phyloP scores from a whole-genome alignment of 2,329 filamentous ascomycete species.

The Pseudogymnoascus sp. region DNA sequence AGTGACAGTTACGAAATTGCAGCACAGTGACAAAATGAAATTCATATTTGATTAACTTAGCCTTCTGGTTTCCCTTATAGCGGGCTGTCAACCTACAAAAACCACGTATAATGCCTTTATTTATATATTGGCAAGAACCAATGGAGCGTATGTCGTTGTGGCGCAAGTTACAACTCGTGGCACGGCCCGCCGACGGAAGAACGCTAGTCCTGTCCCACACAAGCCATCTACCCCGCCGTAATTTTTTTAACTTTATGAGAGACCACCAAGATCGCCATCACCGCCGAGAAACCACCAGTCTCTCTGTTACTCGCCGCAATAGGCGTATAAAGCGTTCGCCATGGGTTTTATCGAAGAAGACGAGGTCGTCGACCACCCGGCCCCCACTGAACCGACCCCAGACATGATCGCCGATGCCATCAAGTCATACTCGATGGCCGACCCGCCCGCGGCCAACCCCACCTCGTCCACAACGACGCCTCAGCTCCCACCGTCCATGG shows the following conservation, averaged over 20 bases:
- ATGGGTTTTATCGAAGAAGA: conserved; percentile 16
- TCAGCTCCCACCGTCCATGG: conserved; percentile 48
- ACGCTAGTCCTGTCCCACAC: neutral
- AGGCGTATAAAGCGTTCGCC: neutral
- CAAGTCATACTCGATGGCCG: conserved; percentile 28
- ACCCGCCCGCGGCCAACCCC: neutral
- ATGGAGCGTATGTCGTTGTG: neutral
- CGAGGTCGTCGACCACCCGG: conserved; percentile 6
- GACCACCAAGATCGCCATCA: neutral
- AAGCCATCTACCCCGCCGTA: neutral
- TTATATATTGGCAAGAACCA: neutral
- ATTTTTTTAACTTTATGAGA: neutral
- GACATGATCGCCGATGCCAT: neutral
- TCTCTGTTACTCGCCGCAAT: neutral
- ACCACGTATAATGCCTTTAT: neutral
- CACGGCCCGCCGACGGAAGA: conserved; percentile 1
- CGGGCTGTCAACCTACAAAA: neutral
- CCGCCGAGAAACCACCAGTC: neutral
- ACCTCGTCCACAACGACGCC: conserved; percentile 17
- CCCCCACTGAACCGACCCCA: neutral
- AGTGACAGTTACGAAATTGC: neutral
- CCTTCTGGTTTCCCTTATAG: neutral
- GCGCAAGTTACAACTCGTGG: neutral
- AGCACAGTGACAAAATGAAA: neutral
- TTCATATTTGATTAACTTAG: neutral